Conservation (phyloP, 805 yeast genomes). For the Cyberlindnera maritima region DNA sequence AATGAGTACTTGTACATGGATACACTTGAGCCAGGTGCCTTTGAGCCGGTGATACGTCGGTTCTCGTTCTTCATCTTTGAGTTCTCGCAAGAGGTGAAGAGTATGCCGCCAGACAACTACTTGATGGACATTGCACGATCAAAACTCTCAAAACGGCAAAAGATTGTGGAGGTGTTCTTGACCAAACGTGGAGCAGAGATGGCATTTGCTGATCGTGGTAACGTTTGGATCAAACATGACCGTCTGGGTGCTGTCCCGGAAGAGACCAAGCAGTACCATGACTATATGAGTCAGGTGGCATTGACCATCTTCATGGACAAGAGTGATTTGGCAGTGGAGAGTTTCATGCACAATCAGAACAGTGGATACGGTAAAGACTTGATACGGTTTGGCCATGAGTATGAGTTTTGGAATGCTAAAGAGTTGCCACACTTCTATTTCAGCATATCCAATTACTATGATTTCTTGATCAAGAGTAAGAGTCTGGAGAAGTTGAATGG, state of each 20-base stretch:
- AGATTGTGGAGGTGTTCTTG: slow-evolving; percentile 17
- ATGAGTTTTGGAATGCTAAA: slow-evolving; percentile 14
- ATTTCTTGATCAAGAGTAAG: slow-evolving; percentile 20
- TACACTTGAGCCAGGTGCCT: neutral
- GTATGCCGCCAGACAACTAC: slow-evolving; percentile 8
- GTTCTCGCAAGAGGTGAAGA: slow-evolving; percentile 2
- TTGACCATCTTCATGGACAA: slow-evolving; percentile 11
- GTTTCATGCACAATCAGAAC: neutral
- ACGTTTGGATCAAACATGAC: slow-evolving; percentile 3
- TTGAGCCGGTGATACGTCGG: slow-evolving; percentile 5
- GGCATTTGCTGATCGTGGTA: slow-evolving; percentile 9
- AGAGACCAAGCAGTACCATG: neutral
- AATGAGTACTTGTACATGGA: slow-evolving; percentile 7
- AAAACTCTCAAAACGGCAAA: slow-evolving; percentile 5
- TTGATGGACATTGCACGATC: slow-evolving; percentile 9
- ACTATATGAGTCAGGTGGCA: slow-evolving; percentile 12
- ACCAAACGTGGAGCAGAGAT: slow-evolving; percentile 1
- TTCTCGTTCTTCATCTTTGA: slow-evolving; percentile 18
- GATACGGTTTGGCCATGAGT: slow-evolving; percentile 20
- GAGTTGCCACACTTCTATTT: slow-evolving; percentile 21
- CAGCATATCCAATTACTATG: slow-evolving; percentile 11
- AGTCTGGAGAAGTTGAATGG: slow-evolving; percentile 16
- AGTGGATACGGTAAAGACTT: slow-evolving; percentile 8
- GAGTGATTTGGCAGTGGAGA: slow-evolving; percentile 9
- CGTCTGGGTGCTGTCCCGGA: slow-evolving; percentile 1